phyloP scores from a whole-genome alignment of 2,329 filamentous ascomycete species.

The Neonectria coccinea region DNA sequence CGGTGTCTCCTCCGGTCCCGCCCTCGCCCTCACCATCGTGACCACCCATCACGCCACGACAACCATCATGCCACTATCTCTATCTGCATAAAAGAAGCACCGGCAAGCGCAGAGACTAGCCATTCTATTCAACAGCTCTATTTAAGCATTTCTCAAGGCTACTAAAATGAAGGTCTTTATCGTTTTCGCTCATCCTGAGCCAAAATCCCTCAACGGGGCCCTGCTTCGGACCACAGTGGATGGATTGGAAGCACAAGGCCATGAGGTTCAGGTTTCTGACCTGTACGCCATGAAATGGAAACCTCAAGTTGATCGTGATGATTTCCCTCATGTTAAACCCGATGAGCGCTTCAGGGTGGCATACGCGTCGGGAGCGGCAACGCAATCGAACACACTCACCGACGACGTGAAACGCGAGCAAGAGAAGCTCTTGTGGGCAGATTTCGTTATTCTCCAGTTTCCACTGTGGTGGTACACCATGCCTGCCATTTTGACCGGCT shows the following conservation, averaged over 20 bases:
- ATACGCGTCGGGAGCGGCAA: constrained; percentile 20
- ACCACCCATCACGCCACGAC: too few species aligned
- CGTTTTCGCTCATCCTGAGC: constrained; percentile 32
- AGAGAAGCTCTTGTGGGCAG: constrained; percentile 32
- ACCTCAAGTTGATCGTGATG: constrained; percentile 18
- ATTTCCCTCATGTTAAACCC: constrained; percentile 10
- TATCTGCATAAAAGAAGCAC: too few species aligned
- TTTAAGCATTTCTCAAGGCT: neutral
- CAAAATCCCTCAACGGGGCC: constrained; percentile 23
- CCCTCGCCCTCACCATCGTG: too few species aligned
- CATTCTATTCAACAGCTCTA: neutral
- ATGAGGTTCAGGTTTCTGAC: constrained; percentile 28
- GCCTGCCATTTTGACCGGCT: constrained; percentile 32
- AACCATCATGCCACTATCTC: too few species aligned
- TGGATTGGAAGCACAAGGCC: constrained; percentile 28
- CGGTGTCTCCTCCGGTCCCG: too few species aligned
- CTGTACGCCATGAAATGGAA: constrained; percentile 36
- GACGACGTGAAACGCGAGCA: constrained; percentile 29
- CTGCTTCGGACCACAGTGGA: constrained; percentile 20
- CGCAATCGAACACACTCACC: constrained; percentile 17
- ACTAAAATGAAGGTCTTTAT: constrained; percentile 17
- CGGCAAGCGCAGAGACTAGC: too few species aligned
- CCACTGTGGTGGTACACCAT: constrained; percentile 33
- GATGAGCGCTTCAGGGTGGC: constrained; percentile 22
- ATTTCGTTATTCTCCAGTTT: constrained; percentile 29